phyloP scores from a whole-genome alignment of 2,329 filamentous ascomycete genomes.

The Fusarium miscanthi region DNA sequence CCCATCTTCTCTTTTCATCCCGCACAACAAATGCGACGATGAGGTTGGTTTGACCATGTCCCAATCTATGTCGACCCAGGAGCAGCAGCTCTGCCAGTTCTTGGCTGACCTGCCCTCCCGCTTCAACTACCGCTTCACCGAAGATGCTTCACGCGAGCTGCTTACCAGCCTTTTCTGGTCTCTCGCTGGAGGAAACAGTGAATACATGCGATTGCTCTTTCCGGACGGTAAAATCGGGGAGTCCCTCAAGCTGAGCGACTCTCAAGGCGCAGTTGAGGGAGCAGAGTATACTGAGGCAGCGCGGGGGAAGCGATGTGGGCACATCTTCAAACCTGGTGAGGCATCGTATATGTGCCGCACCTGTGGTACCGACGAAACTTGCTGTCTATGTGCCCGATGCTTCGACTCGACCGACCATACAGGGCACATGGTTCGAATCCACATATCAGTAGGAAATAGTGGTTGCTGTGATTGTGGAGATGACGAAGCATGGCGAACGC shows the following conservation, averaged over 20 bases:
- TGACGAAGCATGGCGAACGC: constrained; percentile 89
- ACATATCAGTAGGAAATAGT: constrained; percentile 87
- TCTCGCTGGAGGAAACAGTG: constrained; percentile 78
- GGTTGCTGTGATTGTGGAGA: constrained; percentile 99
- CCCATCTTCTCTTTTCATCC: background rate
- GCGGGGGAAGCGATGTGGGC: constrained; percentile 91
- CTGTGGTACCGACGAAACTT: constrained; percentile 94
- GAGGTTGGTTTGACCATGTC: constrained; percentile 59
- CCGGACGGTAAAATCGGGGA: constrained; percentile 74
- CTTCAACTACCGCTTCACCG: constrained; percentile 80
- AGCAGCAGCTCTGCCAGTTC: constrained; percentile 85
- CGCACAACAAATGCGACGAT: constrained; percentile 38
- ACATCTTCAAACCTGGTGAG: constrained; percentile 96
- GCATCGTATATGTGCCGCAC: constrained; percentile 95
- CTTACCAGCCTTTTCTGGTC: constrained; percentile 87
- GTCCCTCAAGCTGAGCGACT: constrained; percentile 82
- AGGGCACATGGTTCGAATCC: constrained; percentile 90
- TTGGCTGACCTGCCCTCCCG: constrained; percentile 80
- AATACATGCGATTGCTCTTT: constrained; percentile 84
- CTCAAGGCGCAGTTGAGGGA: constrained; percentile 92
- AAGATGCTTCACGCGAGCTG: constrained; percentile 76
- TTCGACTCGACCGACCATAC: constrained; percentile 96
- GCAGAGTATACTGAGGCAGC: constrained; percentile 95
- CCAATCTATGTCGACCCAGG: constrained; percentile 69
- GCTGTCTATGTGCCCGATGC: constrained; percentile 91